Percentiles rank a stretch among this genome's conserved stretches.
These are phyloP conservation scores for Exophiala oligosperma DNA, from an alignment of 2,329 filamentous ascomycete genomes.

Conservation along the genomic window DNA sequence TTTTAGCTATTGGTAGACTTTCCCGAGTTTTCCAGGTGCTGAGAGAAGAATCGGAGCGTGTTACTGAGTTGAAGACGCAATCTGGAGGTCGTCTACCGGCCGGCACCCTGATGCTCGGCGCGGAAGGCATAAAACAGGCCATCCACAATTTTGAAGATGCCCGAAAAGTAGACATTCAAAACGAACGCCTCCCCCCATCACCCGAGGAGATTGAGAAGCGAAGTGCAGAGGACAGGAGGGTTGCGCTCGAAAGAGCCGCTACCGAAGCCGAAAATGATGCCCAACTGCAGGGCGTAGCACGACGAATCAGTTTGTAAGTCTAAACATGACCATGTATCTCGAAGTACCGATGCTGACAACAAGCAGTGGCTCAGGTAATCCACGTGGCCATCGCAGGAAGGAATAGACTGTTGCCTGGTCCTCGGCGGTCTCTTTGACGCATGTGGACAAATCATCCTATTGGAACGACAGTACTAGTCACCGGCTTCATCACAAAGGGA, in stretches of 20 bases:
- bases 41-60: conserved; percentile 93
- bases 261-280: conserved; percentile 90
- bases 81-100: conserved; percentile 89
- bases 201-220: conserved; percentile 87
- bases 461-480: too few relatives aligned
- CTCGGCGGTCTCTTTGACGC: too few relatives aligned
- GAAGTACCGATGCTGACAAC: conserved; percentile 17
- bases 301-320: conserved; percentile 94
- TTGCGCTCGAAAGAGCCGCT: conserved; percentile 76
- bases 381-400: conserved; percentile 26
- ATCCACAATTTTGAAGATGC: conserved; percentile 97
- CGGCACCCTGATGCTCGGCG: conserved; percentile 95
- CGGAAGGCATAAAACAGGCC: conserved; percentile 97
- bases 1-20: conserved; percentile 91
- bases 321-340: neutral
- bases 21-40: conserved; percentile 98
- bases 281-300: conserved; percentile 79
- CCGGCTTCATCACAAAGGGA: too few relatives aligned
- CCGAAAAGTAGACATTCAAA: conserved; percentile 93
- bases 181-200: conserved; percentile 88
- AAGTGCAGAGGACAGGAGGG: conserved; percentile 75
- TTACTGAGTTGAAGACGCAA: conserved; percentile 96
- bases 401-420: conserved; percentile 11
- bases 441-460: neutral
- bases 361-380: conserved; percentile 25